These are phyloP conservation scores for Ettlia oleoabundans DNA, from an alignment of 139 green algal genomes.

Conservation along the genomic window DNA sequence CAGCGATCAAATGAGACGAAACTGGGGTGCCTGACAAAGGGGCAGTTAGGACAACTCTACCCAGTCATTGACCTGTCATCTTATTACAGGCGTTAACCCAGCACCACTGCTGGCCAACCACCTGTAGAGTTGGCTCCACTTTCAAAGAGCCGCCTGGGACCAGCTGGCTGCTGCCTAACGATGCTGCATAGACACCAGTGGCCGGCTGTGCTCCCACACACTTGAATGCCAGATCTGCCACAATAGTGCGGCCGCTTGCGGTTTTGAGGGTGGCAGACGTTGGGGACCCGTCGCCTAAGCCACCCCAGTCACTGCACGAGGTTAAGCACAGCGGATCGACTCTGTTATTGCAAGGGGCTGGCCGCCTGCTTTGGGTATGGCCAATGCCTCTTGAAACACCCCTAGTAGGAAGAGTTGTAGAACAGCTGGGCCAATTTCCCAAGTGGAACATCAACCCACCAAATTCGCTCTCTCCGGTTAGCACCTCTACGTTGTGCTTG, in stretches of 20 bases:
- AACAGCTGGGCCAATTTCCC: too few relatives aligned
- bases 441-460: background rate
- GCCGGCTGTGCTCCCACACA: conserved; percentile 3
- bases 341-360: too few relatives aligned
- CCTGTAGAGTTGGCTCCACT: conserved; percentile 19
- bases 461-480: background rate
- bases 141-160: background rate
- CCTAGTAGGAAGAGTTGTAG: too few relatives aligned
- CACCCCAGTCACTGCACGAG: conserved; percentile 19
- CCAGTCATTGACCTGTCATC: too few relatives aligned
- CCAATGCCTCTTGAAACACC: too few relatives aligned
- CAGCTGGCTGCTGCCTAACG: background rate
- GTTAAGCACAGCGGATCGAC: too few relatives aligned
- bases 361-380: too few relatives aligned
- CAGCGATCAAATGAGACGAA: background rate
- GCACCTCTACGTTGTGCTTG: conserved; percentile 19
- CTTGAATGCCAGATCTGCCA: conserved; percentile 1
- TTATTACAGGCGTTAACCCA: background rate
- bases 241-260: background rate
- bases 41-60: too few relatives aligned
- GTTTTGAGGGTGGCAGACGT: background rate
- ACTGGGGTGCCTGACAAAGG: too few relatives aligned
- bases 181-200: background rate
- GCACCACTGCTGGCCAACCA: background rate
- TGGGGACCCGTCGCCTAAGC: background rate